Percentiles rank a stretch among this genome's conserved stretches.
Evolutionary conservation across 768 basidiomycete species (phyloP).

Genomic region (Pisolithus orientalis): DNA sequence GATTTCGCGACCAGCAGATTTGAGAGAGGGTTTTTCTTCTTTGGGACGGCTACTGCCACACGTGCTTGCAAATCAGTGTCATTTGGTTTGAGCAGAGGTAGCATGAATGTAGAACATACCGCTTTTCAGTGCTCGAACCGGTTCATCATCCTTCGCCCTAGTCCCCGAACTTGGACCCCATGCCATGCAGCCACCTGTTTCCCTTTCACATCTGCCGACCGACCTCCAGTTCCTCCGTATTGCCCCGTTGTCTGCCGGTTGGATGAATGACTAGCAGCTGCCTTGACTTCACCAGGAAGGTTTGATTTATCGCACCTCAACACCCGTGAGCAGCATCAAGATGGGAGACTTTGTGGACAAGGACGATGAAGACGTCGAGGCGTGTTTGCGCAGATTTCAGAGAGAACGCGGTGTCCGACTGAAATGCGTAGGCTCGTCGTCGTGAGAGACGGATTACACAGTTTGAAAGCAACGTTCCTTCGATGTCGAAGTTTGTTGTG

Average conservation of each 20-base stretch:
- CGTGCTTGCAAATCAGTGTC: slow-evolving; percentile 31
- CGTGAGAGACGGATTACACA: background rate
- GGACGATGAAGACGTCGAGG: slow-evolving; percentile 65
- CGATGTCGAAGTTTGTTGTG: slow-evolving; percentile 71
- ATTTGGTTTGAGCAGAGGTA: background rate
- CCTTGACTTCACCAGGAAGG: slow-evolving; percentile 72
- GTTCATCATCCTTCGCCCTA: slow-evolving; percentile 22
- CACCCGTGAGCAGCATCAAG: slow-evolving; percentile 62
- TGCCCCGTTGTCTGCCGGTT: slow-evolving; percentile 69
- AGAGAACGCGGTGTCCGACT: slow-evolving; percentile 74
- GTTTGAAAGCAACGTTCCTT: slow-evolving; percentile 40
- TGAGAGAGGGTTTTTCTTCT: slow-evolving; percentile 44
- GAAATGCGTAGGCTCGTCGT: slow-evolving; percentile 1
- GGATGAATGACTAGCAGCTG: slow-evolving; percentile 67
- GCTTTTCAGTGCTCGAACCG: slow-evolving; percentile 49
- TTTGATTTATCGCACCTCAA: slow-evolving; percentile 68
- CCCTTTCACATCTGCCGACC: slow-evolving; percentile 65
- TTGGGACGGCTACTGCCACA: slow-evolving; percentile 42
- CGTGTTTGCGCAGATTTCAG: slow-evolving; percentile 61
- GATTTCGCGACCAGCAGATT: slow-evolving; percentile 33
- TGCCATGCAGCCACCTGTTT: slow-evolving; percentile 63
- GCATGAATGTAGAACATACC: slow-evolving; percentile 36
- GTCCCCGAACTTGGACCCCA: slow-evolving; percentile 27
- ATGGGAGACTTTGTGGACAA: slow-evolving; percentile 74
- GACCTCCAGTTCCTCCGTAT: slow-evolving; percentile 45